A percentile compares a stretch with the other conserved stretches of the same genome.
phyloP scores from a whole-genome alignment of 345 rosid genomes.

The Camelina sativa region DNA sequence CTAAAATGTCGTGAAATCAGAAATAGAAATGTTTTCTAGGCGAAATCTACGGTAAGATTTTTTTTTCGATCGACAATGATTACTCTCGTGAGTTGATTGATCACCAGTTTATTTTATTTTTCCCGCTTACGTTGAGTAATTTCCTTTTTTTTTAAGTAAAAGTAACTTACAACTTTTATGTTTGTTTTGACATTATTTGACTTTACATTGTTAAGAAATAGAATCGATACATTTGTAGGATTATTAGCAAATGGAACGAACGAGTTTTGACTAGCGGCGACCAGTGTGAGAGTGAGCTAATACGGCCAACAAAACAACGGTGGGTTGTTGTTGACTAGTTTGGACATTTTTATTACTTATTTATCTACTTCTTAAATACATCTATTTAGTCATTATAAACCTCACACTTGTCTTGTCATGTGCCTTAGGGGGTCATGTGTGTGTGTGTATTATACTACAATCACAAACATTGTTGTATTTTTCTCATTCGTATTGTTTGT shows the following conservation, averaged over 20 bases:
- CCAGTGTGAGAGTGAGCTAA: constrained; percentile 37
- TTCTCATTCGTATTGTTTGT: background rate
- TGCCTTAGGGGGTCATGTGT: background rate
- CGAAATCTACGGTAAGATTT: constrained; percentile 46
- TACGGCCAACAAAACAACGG: constrained; percentile 34
- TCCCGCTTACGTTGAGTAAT: background rate
- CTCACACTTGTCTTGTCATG: constrained; percentile 18
- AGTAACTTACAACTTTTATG: background rate
- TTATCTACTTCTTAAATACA: too few species aligned
- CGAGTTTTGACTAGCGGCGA: constrained; percentile 25
- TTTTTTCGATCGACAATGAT: constrained; percentile 18
- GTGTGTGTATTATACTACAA: too few species aligned
- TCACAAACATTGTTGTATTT: background rate
- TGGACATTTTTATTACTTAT: background rate
- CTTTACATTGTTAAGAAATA: background rate
- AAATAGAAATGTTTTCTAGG: constrained; percentile 14
- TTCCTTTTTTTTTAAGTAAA: too few species aligned
- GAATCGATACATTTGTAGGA: background rate
- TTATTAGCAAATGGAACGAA: background rate
- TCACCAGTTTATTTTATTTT: background rate
- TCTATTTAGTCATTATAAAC: background rate
- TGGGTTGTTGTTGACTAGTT: constrained; percentile 45
- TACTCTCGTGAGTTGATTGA: background rate
- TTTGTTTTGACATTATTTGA: background rate
- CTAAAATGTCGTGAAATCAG: background rate